These are phyloP conservation scores for Solanum medicagineum DNA, from an alignment of 257 asterid species.

Conservation along the genomic window DNA sequence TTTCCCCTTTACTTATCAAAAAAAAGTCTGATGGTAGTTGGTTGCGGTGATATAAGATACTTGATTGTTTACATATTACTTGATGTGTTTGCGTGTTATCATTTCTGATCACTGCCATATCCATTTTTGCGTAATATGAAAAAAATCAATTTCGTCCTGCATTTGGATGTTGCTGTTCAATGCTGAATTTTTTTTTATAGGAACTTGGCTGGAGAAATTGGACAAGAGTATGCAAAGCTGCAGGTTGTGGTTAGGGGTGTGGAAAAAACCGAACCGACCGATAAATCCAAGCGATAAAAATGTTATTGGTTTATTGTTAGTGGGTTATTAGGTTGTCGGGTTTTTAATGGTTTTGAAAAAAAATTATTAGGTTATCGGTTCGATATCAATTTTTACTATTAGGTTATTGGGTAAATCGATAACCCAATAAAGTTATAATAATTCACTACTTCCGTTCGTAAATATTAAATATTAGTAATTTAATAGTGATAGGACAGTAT, in stretches of 20 bases:
- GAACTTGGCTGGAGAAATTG: slow-evolving; percentile 89
- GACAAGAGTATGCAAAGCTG: slow-evolving; percentile 64
- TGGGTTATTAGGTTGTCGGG: too few species aligned
- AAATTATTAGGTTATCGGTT: too few species aligned
- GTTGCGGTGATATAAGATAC: neutral
- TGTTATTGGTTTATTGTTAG: too few species aligned
- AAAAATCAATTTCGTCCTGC: neutral
- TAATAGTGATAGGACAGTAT: too few species aligned
- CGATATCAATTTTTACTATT: too few species aligned
- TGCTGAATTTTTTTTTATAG: slow-evolving; percentile 19
- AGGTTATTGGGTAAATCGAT: too few species aligned
- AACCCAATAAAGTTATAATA: too few species aligned
- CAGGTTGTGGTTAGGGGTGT: slow-evolving; percentile 32
- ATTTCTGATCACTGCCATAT: neutral
- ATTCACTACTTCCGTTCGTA: too few species aligned
- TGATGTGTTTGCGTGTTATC: neutral
- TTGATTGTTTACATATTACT: neutral
- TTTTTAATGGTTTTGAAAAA: too few species aligned
- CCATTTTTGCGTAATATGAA: neutral
- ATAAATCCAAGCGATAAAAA: too few species aligned
- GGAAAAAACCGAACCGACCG: too few species aligned
- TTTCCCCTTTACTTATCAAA: neutral
- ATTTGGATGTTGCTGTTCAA: neutral
- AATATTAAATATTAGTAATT: too few species aligned
- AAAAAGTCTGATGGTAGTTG: neutral